phyloP scores from a whole-genome alignment of 1,139 yeast genomes.

The Debaryomycetaceae sp. region DNA sequence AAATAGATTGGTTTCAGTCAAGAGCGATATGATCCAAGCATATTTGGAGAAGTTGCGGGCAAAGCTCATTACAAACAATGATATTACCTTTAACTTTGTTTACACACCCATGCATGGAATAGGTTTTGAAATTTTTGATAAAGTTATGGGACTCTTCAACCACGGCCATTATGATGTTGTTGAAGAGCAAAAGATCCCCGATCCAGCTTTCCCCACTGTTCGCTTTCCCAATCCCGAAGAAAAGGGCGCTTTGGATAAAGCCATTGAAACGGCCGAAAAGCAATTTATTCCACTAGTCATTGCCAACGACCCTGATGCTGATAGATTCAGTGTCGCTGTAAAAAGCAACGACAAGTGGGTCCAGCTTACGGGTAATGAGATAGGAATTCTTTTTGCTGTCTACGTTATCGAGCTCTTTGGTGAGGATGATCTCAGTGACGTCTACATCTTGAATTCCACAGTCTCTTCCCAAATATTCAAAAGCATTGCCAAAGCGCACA shows the following conservation, averaged over 20 bases:
- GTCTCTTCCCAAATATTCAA: constrained; percentile 82
- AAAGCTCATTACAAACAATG: constrained; percentile 20
- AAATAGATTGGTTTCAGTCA: constrained; percentile 23
- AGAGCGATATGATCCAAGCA: constrained; percentile 26
- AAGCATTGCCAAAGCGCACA: constrained; percentile 63
- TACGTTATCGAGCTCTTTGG: constrained; percentile 44
- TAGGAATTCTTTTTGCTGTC: constrained; percentile 81
- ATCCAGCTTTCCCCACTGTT: constrained; percentile 84
- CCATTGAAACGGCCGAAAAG: constrained; percentile 54
- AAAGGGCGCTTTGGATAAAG: constrained; percentile 79
- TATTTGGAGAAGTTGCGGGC: constrained; percentile 34
- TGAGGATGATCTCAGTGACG: constrained; percentile 25
- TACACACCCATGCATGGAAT: constrained; percentile 98
- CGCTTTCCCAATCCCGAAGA: constrained; percentile 95
- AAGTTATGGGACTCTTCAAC: constrained; percentile 31
- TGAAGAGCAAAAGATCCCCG: constrained; percentile 64
- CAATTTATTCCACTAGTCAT: constrained; percentile 53
- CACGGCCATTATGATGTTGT: constrained; percentile 32
- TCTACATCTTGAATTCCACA: constrained; percentile 78
- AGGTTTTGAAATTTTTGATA: constrained; percentile 54
- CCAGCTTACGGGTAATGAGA: constrained; percentile 88
- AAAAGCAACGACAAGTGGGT: constrained; percentile 54
- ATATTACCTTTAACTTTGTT: constrained; percentile 47
- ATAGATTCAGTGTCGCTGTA: constrained; percentile 78
- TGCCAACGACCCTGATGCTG: constrained; percentile 97